Percentiles rank a stretch among this genome's conserved stretches.
Evolutionary conservation across 805 yeast genomes (phyloP).

Genomic region (Starmerella floricola): DNA sequence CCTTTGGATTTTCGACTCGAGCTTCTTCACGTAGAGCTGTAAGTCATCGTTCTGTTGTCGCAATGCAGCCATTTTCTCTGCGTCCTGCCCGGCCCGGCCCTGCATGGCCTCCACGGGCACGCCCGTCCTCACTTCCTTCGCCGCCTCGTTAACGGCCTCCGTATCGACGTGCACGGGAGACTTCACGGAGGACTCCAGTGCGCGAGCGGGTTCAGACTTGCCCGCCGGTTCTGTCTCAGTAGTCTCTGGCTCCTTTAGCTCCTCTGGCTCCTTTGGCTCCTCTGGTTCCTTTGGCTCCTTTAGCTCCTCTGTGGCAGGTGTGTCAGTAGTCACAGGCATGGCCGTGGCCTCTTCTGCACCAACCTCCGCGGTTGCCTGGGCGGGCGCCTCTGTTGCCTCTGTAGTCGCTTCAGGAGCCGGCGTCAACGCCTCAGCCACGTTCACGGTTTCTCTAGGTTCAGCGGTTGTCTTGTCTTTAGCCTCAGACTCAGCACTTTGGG

Average conservation of each 20-base stretch:
- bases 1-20: slow-evolving; percentile 31
- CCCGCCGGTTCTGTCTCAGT: too few species aligned
- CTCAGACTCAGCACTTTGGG: background rate
- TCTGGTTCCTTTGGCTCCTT: slow-evolving; percentile 1
- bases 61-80: slow-evolving; percentile 20
- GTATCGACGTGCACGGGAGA: too few species aligned
- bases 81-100: slow-evolving; percentile 1
- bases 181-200: too few species aligned
- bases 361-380: too few species aligned
- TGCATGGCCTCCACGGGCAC: slow-evolving; percentile 9
- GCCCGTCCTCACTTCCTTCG: slow-evolving; percentile 6
- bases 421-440: too few species aligned
- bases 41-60: slow-evolving; percentile 31
- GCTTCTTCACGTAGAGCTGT: slow-evolving; percentile 24
- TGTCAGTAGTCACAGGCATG: too few species aligned
- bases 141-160: slow-evolving; percentile 12
- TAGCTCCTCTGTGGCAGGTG: slow-evolving; percentile 1
- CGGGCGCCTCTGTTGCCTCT: background rate
- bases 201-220: too few species aligned
- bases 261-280: slow-evolving; percentile 8
- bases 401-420: background rate
- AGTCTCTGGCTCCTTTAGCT: slow-evolving; percentile 11
- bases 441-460: background rate
- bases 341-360: too few species aligned
- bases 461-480: slow-evolving; percentile 1